Base-by-base conservation (phyloP, 148 eudicot genomes). In the Silene latifolia region DNA sequence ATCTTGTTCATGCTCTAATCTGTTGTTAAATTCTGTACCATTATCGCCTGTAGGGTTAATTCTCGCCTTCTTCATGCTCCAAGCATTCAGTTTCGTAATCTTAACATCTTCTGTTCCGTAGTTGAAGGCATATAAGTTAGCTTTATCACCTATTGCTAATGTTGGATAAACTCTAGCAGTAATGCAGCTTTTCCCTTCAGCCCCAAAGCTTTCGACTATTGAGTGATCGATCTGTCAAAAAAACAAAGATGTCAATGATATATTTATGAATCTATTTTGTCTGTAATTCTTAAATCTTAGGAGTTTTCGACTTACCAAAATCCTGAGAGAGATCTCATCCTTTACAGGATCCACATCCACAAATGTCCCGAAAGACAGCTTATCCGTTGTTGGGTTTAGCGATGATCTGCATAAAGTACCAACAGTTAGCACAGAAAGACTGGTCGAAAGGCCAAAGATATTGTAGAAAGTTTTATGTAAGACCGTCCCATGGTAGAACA, bases 141-240 rank as follows among this genome's bases (percentile, higher is more conserved):
- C 84, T 56, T 68, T 56, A 3, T 81, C 59, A 12, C 63, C 70
- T 64, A 85, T 67, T n/a, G 93, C 91, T 72, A 84, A 17, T 5
- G 77, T 84, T 0, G 93, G 91, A 78, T 89, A 89, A 78, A 83
- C 93, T 80, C 95, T 87, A 17, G 90, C 72, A 42, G 88, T 83
- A 7, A 90, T 88, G 78, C 95, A 88, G 20, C 72, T 80, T 69
- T 78, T 88, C n/a, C 92, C 95, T 42, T 67, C 76, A 0, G 82
- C 87, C 8, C 89, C 92, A 75, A 87, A 90, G 76, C 87, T 85
- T 80, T 91, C 96, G 35, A 89, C 80, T 69, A 89, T 82, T 0
- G 96, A 91, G 58, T 85, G 86, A 73, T 89, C 96, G 42, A 89
- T 83, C 93, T 91, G 86, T 48, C 71, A 44, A 21, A 63, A 57